phyloP scores from a whole-genome alignment of 1,139 yeast species.

The Yamadazyma jaroonii region DNA sequence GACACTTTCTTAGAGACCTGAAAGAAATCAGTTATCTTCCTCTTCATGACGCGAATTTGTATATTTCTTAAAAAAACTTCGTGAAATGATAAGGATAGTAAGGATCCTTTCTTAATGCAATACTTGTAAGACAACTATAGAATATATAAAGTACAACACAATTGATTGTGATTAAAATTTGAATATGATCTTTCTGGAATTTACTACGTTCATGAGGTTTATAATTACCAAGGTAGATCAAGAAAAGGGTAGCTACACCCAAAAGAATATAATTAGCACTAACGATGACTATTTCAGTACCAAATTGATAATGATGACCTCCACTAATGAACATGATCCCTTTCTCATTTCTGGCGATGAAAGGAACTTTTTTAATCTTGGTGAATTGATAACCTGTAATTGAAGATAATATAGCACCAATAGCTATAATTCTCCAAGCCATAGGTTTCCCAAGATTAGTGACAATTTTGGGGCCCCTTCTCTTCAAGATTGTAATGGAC shows the following conservation, averaged over 20 bases:
- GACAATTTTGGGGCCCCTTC: slow-evolving; percentile 39
- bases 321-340: slow-evolving; percentile 58
- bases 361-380: slow-evolving; percentile 57
- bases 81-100: slow-evolving; percentile 38
- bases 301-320: slow-evolving; percentile 65
- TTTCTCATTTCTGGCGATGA: slow-evolving; percentile 50
- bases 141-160: slow-evolving; percentile 24
- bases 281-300: slow-evolving; percentile 57
- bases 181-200: slow-evolving; percentile 18
- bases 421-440: slow-evolving; percentile 35
- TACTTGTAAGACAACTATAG: slow-evolving; percentile 39
- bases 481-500: slow-evolving; percentile 48
- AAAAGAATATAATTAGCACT: slow-evolving; percentile 47
- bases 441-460: slow-evolving; percentile 28
- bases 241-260: slow-evolving; percentile 33
- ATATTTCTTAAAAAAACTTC: slow-evolving; percentile 26
- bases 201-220: slow-evolving; percentile 19
- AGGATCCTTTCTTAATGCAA: slow-evolving; percentile 37
- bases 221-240: slow-evolving; percentile 38
- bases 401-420: slow-evolving; percentile 41
- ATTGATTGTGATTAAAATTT: slow-evolving; percentile 18
- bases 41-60: slow-evolving; percentile 4
- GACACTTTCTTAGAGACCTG: slow-evolving; percentile 1
- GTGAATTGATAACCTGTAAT: slow-evolving; percentile 66
- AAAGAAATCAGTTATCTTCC: slow-evolving; percentile 8